Evolutionary conservation across 768 basidiomycete species (phyloP).

Genomic region (Hypholoma fasciculare): DNA sequence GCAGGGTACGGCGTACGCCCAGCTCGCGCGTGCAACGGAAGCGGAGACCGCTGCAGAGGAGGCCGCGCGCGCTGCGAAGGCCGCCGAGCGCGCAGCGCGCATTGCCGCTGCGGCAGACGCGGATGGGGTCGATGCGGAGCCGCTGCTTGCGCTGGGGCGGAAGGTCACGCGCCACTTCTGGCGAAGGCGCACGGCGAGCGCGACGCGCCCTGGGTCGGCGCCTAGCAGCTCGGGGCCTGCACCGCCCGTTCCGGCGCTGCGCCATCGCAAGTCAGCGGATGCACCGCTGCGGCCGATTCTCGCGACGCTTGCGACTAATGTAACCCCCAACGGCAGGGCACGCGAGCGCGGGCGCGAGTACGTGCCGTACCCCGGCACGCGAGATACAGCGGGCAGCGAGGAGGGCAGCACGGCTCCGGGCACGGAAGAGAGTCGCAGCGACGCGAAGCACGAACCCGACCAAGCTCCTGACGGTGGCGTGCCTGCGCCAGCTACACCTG

Average conservation of each 20-base stretch:
- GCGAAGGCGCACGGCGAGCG: constrained; percentile 41
- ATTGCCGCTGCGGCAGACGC: constrained; percentile 4
- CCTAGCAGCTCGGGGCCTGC: constrained; percentile 28
- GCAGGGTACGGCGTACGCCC: constrained; percentile 17
- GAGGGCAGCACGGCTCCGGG: neutral
- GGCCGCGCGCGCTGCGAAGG: constrained; percentile 17
- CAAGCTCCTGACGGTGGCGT: neutral
- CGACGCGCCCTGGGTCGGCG: constrained; percentile 51
- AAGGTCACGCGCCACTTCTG: constrained; percentile 6
- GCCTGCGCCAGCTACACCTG: no score
- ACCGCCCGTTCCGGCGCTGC: constrained; percentile 14
- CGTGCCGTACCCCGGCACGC: neutral
- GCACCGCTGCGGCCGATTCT: constrained; percentile 16
- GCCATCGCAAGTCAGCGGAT: constrained; percentile 24
- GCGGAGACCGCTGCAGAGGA: constrained; percentile 30
- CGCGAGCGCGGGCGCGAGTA: neutral
- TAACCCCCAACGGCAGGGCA: neutral
- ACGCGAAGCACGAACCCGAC: neutral
- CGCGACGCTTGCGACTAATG: constrained; percentile 8
- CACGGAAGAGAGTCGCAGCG: neutral
- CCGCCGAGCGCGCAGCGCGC: constrained; percentile 6
- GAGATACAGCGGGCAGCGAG: neutral
- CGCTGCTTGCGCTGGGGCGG: constrained; percentile 4
- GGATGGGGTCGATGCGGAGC: constrained; percentile 10
- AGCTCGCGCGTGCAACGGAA: constrained; percentile 37